Evolutionary conservation across 495 filamentous ascomycete genomes (phyloP).

Genomic region (Elaphomyces granulatus): DNA sequence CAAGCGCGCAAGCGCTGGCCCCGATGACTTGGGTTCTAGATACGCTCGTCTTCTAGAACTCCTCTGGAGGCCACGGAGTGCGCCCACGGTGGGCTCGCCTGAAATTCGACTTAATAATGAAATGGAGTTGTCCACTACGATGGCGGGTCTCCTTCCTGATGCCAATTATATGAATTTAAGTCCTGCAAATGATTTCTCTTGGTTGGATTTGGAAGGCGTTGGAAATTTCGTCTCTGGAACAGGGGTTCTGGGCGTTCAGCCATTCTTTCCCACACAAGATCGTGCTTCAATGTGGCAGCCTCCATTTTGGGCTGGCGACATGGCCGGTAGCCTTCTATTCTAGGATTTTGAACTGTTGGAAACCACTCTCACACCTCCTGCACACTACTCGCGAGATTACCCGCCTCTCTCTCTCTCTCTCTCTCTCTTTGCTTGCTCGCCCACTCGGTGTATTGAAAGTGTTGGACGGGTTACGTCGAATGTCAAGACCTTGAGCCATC

Average conservation of each 20-base stretch:
- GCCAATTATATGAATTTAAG: conserved; percentile 30
- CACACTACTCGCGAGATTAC: no score
- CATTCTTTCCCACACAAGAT: conserved; percentile 18
- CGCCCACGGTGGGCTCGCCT: conserved; percentile 13
- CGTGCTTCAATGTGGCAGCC: conserved; percentile 28
- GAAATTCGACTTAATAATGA: conserved; percentile 18
- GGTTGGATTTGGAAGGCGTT: conserved; percentile 42
- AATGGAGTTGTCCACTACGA: conserved; percentile 3
- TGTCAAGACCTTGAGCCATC: no score
- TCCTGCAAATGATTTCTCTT: conserved; percentile 41
- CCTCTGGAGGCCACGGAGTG: conserved; percentile 29
- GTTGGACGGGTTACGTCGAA: no score
- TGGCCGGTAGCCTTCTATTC: conserved; percentile 30
- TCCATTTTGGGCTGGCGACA: conserved; percentile 28
- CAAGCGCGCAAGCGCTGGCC: conserved; percentile 36
- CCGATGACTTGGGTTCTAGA: conserved; percentile 39
- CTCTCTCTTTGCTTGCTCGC: no score
- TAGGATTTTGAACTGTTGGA: conserved; percentile 11
- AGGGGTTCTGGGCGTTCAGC: conserved; percentile 16
- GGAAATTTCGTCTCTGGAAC: conserved; percentile 38
- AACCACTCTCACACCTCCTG: no score
- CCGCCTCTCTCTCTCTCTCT: no score
- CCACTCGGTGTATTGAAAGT: conserved; percentile 3
- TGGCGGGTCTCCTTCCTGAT: not conserved
- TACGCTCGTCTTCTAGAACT: conserved; percentile 41